Evolutionary conservation across 2,329 filamentous ascomycete genomes (phyloP).

Genomic region (Fusarium sp.): DNA sequence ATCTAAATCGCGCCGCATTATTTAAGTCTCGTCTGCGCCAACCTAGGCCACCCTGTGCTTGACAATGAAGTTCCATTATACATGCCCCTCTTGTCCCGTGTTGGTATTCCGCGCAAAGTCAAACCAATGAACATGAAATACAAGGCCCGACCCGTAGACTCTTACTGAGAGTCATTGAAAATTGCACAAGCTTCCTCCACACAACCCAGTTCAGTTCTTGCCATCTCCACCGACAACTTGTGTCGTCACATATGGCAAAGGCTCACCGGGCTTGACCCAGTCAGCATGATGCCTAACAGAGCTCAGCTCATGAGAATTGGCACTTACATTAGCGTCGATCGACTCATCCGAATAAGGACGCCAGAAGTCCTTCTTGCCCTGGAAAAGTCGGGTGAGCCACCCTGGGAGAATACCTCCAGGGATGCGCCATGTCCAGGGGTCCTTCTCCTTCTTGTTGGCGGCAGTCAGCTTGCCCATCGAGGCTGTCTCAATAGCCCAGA

Average conservation of each 20-base stretch:
- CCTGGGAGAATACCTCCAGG: constrained; percentile 80
- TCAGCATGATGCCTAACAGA: background rate
- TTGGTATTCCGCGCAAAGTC: background rate
- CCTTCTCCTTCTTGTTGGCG: constrained; percentile 79
- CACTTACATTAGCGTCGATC: background rate
- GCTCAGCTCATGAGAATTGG: background rate
- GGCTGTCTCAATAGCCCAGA: constrained; percentile 75
- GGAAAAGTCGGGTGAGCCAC: constrained; percentile 74
- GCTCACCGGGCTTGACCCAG: constrained; percentile 10
- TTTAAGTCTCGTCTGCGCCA: too few species aligned
- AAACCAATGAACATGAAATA: background rate
- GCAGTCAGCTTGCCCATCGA: constrained; percentile 76
- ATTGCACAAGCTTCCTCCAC: background rate
- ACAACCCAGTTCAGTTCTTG: background rate
- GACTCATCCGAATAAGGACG: background rate
- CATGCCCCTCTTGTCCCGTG: constrained; percentile 5
- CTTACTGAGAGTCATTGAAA: background rate
- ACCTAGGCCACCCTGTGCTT: too few species aligned
- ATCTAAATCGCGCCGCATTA: too few species aligned
- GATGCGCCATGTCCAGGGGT: constrained; percentile 83
- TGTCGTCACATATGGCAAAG: background rate
- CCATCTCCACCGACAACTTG: background rate
- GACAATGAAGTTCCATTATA: constrained; percentile 15
- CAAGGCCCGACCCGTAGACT: background rate
- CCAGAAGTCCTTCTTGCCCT: constrained; percentile 75